Conservation (phyloP, 148 eudicot genomes). For the Rhododendron ferrugineum region DNA sequence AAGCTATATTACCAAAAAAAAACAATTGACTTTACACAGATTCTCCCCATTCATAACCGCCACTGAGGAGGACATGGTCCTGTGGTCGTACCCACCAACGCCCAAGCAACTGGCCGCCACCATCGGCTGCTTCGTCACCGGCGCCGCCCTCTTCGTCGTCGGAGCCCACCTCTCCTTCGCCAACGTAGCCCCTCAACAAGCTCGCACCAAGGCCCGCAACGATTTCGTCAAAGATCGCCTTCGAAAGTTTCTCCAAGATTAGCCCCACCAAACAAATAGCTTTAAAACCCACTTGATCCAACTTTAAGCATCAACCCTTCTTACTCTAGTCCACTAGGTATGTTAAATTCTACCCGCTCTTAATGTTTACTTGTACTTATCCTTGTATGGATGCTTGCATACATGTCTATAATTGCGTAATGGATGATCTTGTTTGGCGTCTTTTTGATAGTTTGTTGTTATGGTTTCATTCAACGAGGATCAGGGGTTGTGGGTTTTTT, state of each 20-base stretch:
- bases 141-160: conserved; percentile 35
- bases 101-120: conserved; percentile 43
- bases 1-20: too few relatives aligned
- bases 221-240: conserved; percentile 60
- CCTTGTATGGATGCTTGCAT: not conserved
- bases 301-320: conserved; percentile 9
- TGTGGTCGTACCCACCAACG: conserved; percentile 61
- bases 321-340: conserved; percentile 21
- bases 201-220: conserved; percentile 60
- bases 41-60: not conserved
- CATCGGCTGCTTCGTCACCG: conserved; percentile 34
- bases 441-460: not conserved
- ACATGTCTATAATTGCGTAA: not conserved
- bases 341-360: conserved; percentile 8
- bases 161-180: conserved; percentile 62
- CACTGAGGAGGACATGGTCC: conserved; percentile 25
- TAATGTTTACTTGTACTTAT: not conserved
- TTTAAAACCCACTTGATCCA: conserved; percentile 2
- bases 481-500: not conserved
- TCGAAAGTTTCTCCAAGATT: conserved; percentile 47
- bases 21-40: too few relatives aligned
- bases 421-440: not conserved
- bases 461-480: not conserved
- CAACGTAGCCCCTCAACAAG: conserved; percentile 68
- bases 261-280: not conserved